Evolutionary conservation across 108 stramenopile species (phyloP).

Genomic region (Fistulifera solaris): DNA sequence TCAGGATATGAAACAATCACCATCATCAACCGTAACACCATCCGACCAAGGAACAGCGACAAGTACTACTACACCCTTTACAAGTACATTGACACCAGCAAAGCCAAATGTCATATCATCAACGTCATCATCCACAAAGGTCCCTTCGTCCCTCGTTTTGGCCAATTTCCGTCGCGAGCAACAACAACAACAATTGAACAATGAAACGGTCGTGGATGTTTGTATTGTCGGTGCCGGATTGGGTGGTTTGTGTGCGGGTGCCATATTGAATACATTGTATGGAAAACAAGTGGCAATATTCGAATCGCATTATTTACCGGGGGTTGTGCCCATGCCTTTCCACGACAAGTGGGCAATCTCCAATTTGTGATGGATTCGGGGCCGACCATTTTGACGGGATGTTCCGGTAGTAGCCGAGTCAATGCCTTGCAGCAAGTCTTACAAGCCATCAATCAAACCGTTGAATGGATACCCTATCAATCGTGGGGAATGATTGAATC

Average conservation of each 20-base stretch:
- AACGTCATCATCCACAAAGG: no score
- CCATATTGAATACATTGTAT: slow-evolving; percentile 74
- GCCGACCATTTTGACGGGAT: slow-evolving; percentile 83
- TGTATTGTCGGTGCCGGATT: slow-evolving; percentile 83
- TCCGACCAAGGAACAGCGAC: no score
- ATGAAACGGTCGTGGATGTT: slow-evolving; percentile 36
- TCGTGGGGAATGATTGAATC: slow-evolving; percentile 90
- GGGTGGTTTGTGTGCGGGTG: slow-evolving; percentile 85
- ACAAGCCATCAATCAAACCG: slow-evolving; percentile 65
- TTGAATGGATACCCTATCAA: slow-evolving; percentile 83
- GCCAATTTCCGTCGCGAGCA: no score
- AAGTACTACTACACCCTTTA: no score
- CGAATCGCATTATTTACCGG: slow-evolving; percentile 89
- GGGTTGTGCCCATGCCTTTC: slow-evolving; percentile 88
- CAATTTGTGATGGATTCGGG: slow-evolving; percentile 85
- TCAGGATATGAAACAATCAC: no score
- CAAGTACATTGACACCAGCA: no score
- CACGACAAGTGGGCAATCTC: slow-evolving; percentile 23
- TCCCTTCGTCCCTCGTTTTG: no score
- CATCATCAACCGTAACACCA: no score
- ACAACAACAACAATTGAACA: no score
- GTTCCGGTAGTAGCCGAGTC: slow-evolving; percentile 35
- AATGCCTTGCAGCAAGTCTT: slow-evolving; percentile 85
- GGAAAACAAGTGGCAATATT: slow-evolving; percentile 74
- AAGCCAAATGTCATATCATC: no score